Evolutionary conservation across 306 rosid species (phyloP), one percentile per base, ranked within the genome.

Genomic region (Neltuma alba): DNA sequence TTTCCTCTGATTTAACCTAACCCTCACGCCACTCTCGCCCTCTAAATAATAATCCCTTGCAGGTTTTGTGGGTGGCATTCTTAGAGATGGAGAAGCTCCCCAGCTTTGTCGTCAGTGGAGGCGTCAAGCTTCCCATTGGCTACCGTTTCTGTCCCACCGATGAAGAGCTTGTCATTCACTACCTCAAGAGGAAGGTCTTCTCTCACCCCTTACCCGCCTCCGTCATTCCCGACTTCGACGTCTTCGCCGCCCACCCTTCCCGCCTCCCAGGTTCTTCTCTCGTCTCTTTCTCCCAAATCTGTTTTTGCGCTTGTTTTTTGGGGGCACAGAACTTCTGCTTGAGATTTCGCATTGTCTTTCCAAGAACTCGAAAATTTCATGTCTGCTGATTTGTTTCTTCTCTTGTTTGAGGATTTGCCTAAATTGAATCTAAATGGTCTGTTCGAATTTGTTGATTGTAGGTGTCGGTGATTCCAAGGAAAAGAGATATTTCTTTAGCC

Each of bases 101-200:
- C 2, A 60, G 20, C 68, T 76, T 67, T 52, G 73, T 68, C 18
- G 31, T 75, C 70, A 68, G 68, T 50, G 85, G 87, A 16, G 87
- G 83, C 55, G 65, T 80, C 30, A 88, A 82, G 76, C 65, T 90
- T 30, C 97, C 97, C 1, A 78, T 92, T 10, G 97, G 97, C 34
- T 88, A 80, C 79, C 82, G 92, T 27, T 91, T 91, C 75, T 64
- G 71, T 12, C 97, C 97, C 33, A 85, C 91, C 1, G 97, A 88
- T 45, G 94, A 89, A 52, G 88, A 88, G 83, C 86, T 91, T 31
- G 75, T 88, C 31, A 60, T 58, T 28, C 88, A 76, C 73, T 90
- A 92, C 84, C 77, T 92, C 70, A 84, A 72, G 75, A 83, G 82
- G 72, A 88, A 92, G 75, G 87, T 50, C 16, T 80, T 75, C 30